Evolutionary conservation across 1,284 basidiomycete genomes (phyloP).

Genomic region (Chiua sp.): DNA sequence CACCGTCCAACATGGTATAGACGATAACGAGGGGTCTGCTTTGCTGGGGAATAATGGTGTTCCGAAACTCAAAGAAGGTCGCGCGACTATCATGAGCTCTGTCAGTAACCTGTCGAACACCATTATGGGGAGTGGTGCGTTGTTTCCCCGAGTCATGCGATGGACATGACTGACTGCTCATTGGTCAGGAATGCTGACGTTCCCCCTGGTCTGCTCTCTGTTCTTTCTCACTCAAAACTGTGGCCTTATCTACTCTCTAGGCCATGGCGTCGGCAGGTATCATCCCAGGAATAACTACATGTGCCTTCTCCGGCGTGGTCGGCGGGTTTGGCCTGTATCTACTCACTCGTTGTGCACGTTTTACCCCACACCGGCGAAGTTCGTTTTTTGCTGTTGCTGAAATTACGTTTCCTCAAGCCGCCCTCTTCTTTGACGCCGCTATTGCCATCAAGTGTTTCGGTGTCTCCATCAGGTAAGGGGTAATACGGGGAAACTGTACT

Average conservation of each 20-base stretch:
- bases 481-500: neutral
- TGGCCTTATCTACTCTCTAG: constrained; percentile 42
- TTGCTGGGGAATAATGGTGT: constrained; percentile 54
- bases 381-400: constrained; percentile 90
- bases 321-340: constrained; percentile 91
- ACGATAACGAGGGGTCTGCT: constrained; percentile 54
- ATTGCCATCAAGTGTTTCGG: constrained; percentile 98
- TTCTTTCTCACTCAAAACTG: neutral
- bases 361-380: constrained; percentile 74
- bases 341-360: constrained; percentile 85
- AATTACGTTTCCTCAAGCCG: constrained; percentile 85
- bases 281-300: constrained; percentile 88
- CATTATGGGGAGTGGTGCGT: constrained; percentile 86
- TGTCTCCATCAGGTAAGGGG: constrained; percentile 84
- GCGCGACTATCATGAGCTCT: constrained; percentile 68
- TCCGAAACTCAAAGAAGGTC: constrained; percentile 55
- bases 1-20: constrained; percentile 21
- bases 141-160: constrained; percentile 1
- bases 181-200: constrained; percentile 77
- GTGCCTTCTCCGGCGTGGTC: constrained; percentile 83
- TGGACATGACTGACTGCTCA: constrained; percentile 8
- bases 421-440: constrained; percentile 89
- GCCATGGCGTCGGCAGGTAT: constrained; percentile 87
- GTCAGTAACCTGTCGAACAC: constrained; percentile 85
- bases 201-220: constrained; percentile 64